These are phyloP conservation scores for Phylloporus sp. DNA, from an alignment of 768 basidiomycete genomes.

Conservation along the genomic window DNA sequence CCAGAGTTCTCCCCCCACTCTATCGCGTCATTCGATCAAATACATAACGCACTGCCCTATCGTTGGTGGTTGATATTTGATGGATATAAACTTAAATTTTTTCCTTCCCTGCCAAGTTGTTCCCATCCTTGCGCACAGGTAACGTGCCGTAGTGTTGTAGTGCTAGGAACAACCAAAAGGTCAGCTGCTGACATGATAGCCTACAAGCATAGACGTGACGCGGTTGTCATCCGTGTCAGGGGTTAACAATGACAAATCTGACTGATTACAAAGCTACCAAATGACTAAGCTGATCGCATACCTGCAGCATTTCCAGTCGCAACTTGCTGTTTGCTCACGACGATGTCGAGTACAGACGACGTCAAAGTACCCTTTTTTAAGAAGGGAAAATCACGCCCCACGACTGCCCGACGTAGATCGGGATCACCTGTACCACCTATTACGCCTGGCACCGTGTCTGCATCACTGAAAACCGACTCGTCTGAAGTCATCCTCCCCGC, in stretches of 20 bases:
- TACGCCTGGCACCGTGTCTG: background rate
- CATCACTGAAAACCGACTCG: conserved; percentile 16
- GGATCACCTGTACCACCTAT: conserved; percentile 47
- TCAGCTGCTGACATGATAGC: background rate
- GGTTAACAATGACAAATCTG: conserved; percentile 9
- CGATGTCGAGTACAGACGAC: conserved; percentile 33
- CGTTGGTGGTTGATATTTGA: background rate
- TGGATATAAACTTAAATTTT: background rate
- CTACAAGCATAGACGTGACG: too few relatives aligned
- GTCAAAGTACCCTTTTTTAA: conserved; percentile 84
- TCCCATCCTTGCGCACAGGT: background rate
- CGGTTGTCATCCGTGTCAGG: conserved; percentile 4
- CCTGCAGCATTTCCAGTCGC: background rate
- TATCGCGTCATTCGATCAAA: conserved; percentile 2
- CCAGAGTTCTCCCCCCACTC: background rate
- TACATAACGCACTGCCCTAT: background rate
- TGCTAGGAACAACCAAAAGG: background rate
- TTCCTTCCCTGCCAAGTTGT: background rate
- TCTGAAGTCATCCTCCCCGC: conserved; percentile 78
- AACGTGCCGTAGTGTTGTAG: background rate
- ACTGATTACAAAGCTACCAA: conserved; percentile 4
- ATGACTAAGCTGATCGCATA: conserved; percentile 19
- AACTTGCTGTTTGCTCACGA: conserved; percentile 1
- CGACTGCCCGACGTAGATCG: conserved; percentile 73
- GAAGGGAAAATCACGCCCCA: conserved; percentile 75